Evolutionary conservation across 208 protist species (phyloP).

Genomic region (Acanthamoeba castellanii): DNA sequence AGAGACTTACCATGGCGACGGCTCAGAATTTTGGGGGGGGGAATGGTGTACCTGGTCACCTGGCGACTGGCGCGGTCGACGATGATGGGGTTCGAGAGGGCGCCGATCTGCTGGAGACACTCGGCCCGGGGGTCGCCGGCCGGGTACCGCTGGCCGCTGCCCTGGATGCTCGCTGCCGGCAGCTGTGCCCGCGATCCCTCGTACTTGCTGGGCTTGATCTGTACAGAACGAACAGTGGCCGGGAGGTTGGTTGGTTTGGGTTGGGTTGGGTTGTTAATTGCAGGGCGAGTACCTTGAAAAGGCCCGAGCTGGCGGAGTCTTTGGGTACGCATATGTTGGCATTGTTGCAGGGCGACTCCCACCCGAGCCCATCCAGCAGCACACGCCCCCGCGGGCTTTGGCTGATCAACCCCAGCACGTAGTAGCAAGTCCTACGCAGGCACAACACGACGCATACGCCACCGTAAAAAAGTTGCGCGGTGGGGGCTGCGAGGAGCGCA

Average conservation of each 20-base stretch:
- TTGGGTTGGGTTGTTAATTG: too few relatives aligned
- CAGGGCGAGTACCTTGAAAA: slow-evolving; percentile 1
- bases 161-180: background rate
- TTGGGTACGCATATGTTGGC: slow-evolving; percentile 12
- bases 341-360: background rate
- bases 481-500: too few relatives aligned
- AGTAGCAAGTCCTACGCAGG: slow-evolving; percentile 39
- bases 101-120: slow-evolving; percentile 2
- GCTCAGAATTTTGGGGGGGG: background rate
- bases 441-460: background rate
- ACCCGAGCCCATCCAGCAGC: slow-evolving; percentile 10
- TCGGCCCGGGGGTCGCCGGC: background rate
- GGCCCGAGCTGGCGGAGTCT: background rate
- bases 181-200: background rate
- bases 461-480: background rate
- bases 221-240: background rate
- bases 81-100: slow-evolving; percentile 5
- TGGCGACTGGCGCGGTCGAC: background rate
- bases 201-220: background rate
- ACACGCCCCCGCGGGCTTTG: background rate
- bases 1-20: background rate
- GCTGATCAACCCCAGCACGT: slow-evolving; percentile 31
- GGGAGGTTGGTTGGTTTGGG: background rate
- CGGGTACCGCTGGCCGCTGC: background rate
- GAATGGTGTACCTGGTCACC: background rate